Evolutionary conservation across 2,329 filamentous ascomycete genomes (phyloP).

Genomic region (Anisogramma anomala): DNA sequence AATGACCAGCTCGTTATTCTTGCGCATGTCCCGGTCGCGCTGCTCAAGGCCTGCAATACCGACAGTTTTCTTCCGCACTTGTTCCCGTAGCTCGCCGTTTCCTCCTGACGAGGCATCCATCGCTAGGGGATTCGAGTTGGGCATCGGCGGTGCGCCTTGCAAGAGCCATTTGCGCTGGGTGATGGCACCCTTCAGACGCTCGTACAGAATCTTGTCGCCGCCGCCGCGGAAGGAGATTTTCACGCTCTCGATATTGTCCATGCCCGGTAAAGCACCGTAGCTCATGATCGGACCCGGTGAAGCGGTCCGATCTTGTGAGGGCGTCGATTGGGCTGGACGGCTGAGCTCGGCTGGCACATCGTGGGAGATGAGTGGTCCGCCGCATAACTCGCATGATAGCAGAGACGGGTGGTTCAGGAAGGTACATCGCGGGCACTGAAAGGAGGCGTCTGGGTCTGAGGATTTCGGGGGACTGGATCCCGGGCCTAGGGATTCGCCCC

Average conservation of each 20-base stretch:
- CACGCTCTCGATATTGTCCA: slow-evolving; percentile 59
- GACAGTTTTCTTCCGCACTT: slow-evolving; percentile 45
- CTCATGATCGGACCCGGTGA: slow-evolving; percentile 66
- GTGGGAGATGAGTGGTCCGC: slow-evolving; percentile 56
- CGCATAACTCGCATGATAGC: slow-evolving; percentile 80
- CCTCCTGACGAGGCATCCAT: slow-evolving; percentile 27
- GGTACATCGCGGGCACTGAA: slow-evolving; percentile 77
- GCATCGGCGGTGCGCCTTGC: slow-evolving; percentile 78
- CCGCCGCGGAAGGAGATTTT: slow-evolving; percentile 87
- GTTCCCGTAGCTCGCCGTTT: slow-evolving; percentile 10
- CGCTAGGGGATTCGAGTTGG: slow-evolving; percentile 40
- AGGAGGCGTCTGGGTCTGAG: slow-evolving; percentile 29
- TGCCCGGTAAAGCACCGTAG: slow-evolving; percentile 24
- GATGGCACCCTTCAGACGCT: slow-evolving; percentile 76
- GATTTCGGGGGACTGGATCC: slow-evolving; percentile 12
- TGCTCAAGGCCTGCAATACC: slow-evolving; percentile 90
- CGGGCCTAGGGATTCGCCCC: slow-evolving; percentile 7
- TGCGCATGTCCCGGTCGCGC: slow-evolving; percentile 69
- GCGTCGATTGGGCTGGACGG: slow-evolving; percentile 27
- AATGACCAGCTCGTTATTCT: slow-evolving; percentile 88
- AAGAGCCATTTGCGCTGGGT: slow-evolving; percentile 93
- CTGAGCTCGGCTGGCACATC: slow-evolving; percentile 30
- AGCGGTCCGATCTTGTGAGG: slow-evolving; percentile 38
- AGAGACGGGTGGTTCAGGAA: slow-evolving; percentile 88
- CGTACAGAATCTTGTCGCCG: slow-evolving; percentile 81